Conservation (phyloP, 2,329 filamentous ascomycete genomes). For the Phaeomoniella chlamydospora region DNA sequence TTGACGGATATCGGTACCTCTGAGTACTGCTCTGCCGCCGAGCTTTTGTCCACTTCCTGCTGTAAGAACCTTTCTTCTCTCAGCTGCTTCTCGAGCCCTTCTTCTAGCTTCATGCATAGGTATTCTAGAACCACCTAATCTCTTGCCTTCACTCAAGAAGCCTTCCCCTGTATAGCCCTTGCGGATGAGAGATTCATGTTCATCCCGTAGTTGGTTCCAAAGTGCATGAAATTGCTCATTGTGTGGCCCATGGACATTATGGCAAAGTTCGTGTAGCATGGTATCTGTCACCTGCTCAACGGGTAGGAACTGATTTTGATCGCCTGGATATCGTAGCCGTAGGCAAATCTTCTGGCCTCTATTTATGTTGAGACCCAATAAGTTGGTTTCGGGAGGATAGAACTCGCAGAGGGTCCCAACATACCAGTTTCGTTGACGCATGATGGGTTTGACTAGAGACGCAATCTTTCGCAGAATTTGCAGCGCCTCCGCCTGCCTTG, state of each 20-base stretch:
- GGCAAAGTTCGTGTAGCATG: slow-evolving; percentile 85
- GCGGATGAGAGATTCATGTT: slow-evolving; percentile 58
- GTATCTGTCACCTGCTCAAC: slow-evolving; percentile 75
- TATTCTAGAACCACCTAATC: slow-evolving; percentile 54
- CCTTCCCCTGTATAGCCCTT: slow-evolving; percentile 88
- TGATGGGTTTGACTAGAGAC: slow-evolving; percentile 85
- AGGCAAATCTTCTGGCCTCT: slow-evolving; percentile 66
- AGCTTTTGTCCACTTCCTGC: slow-evolving; percentile 56
- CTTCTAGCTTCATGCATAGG: slow-evolving; percentile 60
- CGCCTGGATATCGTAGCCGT: slow-evolving; percentile 61
- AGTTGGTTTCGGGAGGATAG: slow-evolving; percentile 56
- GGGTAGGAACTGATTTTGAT: slow-evolving; percentile 63
- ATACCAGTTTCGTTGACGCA: slow-evolving; percentile 72
- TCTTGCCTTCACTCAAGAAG: slow-evolving; percentile 62
- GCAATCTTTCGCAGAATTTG: slow-evolving; percentile 63
- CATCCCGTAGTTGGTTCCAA: slow-evolving; percentile 80
- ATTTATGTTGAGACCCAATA: slow-evolving; percentile 73
- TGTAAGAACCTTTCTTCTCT: slow-evolving; percentile 47
- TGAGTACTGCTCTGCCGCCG: slow-evolving; percentile 45
- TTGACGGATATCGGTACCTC: slow-evolving; percentile 54
- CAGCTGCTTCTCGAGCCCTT: slow-evolving; percentile 58
- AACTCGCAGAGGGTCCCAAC: slow-evolving; percentile 74
- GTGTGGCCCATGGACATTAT: slow-evolving; percentile 74
- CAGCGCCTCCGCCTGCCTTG: slow-evolving; percentile 35
- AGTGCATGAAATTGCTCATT: slow-evolving; percentile 69